Base-by-base conservation (phyloP, 768 basidiomycete species). In the Austroboletus eburneus region DNA sequence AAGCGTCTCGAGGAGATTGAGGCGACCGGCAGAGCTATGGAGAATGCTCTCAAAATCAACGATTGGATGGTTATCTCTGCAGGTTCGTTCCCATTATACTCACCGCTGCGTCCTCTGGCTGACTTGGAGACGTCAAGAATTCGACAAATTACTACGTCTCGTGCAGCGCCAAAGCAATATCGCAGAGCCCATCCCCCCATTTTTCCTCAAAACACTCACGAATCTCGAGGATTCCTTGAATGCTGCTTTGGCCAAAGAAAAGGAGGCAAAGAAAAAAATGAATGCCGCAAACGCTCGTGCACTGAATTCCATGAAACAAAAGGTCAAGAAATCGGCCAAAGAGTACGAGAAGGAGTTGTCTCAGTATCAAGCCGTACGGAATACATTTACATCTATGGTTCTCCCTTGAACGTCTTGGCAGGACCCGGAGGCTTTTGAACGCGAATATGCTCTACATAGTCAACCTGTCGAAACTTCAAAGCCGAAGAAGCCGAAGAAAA, bases 231-330 rank as follows among this genome's bases (percentile, higher is more conserved):
- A 73, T 20, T 81, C 89, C 9, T 69, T 96, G 56, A 85, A 81
- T 55, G 71, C 68, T 21, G 81, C 91, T 6, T 68, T 89, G 35
- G 73, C 83, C 9, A 89, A 89, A 65, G 93, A 96, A 68, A 95
- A 94, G 67, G 85, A 87, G 49, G 66, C 91, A 9, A 88, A 89
- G 71, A 96, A 97, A 71, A 97, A 96, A 72, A 91, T 94, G 85
- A 95, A 93, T 55, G 87, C 91, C 2, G 85, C 79, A 51, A 94
- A 94, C 58, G 89, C 92, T 33, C 93, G 90, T 59, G 91, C 93
- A 2, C 77, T 98, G 54, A 97, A 91, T 43, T 87, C 88, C n/a
- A 87, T 97, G 84, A 97, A 94, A 71, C 95, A 98, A 70, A 96
- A 94, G 67, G 77, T 97, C 45, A 94, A 88, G 72, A 98, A 94